These are phyloP conservation scores for Xylaria castorea DNA, from an alignment of 495 filamentous ascomycete species.

Conservation along the genomic window DNA sequence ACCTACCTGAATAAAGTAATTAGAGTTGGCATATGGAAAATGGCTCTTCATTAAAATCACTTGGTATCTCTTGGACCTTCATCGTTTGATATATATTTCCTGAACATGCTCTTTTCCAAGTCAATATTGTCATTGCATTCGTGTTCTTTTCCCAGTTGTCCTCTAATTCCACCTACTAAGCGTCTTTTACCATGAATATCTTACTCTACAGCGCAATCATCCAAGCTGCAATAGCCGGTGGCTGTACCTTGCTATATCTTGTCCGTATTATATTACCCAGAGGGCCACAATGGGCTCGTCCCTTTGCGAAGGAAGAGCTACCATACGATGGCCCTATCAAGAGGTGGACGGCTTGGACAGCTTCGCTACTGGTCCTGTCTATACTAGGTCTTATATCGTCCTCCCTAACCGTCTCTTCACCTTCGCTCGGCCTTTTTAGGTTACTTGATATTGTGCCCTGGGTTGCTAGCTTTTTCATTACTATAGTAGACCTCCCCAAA, in stretches of 20 bases:
- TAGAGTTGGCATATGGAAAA: neutral
- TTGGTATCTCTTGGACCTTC: neutral
- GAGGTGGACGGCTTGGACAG: slow-evolving; percentile 37
- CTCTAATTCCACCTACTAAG: slow-evolving; percentile 4
- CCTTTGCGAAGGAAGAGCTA: slow-evolving; percentile 41
- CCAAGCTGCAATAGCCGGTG: slow-evolving; percentile 36
- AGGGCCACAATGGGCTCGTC: slow-evolving; percentile 41
- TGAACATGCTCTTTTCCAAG: slow-evolving; percentile 28
- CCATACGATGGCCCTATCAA: slow-evolving; percentile 24
- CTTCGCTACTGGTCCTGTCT: slow-evolving; percentile 31
- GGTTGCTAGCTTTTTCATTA: slow-evolving; percentile 53
- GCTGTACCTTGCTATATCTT: slow-evolving; percentile 36
- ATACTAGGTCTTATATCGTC: slow-evolving; percentile 36
- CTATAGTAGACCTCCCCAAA: slow-evolving; percentile 57
- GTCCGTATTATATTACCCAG: slow-evolving; percentile 28
- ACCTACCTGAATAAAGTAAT: neutral
- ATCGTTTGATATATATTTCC: neutral
- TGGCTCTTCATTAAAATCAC: neutral
- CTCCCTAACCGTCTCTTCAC: slow-evolving; percentile 31
- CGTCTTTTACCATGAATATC: slow-evolving; percentile 32
- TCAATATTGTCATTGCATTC: slow-evolving; percentile 12
- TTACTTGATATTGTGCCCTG: slow-evolving; percentile 43
- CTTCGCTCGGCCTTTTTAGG: slow-evolving; percentile 26
- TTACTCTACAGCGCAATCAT: slow-evolving; percentile 31
- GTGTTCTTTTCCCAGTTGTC: slow-evolving; percentile 11